A percentile compares a stretch with the other conserved stretches of the same genome.
These are phyloP conservation scores for Yamadazyma sp. DNA, from an alignment of 805 yeast genomes.

Conservation along the genomic window DNA sequence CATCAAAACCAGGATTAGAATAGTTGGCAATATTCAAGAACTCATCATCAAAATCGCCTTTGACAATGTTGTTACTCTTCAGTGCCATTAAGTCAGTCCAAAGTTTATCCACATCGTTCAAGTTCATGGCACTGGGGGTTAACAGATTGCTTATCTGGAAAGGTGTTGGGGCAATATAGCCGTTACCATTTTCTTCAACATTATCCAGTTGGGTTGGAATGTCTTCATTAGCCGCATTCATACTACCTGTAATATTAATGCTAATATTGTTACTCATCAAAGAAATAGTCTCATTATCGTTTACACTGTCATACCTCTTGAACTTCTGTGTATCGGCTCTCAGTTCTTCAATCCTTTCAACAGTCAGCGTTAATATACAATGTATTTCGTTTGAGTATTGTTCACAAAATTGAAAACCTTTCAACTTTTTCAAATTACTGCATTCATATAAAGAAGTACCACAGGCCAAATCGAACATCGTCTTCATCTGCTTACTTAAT, in stretches of 20 bases:
- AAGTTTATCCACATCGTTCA: conserved; percentile 3
- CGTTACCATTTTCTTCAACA: not conserved
- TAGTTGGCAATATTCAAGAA: conserved; percentile 2
- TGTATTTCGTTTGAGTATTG: conserved; percentile 1
- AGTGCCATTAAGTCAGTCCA: conserved; percentile 3
- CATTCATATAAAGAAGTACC: conserved; percentile 1
- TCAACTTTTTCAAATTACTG: not conserved
- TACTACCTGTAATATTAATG: not conserved
- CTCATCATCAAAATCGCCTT: not conserved
- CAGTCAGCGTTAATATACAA: conserved; percentile 1
- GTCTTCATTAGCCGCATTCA: not conserved
- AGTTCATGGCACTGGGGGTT: too few relatives aligned
- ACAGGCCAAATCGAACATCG: conserved; percentile 1
- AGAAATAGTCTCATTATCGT: too few relatives aligned
- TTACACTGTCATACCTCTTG: not conserved
- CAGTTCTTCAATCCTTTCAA: conserved; percentile 1
- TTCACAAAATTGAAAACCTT: not conserved
- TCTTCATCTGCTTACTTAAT: conserved; percentile 51
- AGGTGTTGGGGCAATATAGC: not conserved
- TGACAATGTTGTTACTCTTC: not conserved
- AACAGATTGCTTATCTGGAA: too few relatives aligned
- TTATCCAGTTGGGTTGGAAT: not conserved
- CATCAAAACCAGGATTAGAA: conserved; percentile 2
- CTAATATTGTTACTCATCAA: too few relatives aligned
- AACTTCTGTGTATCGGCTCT: not conserved